Conservation (phyloP, 169 alveolate genomes). For the Amoebophrya sp. region DNA sequence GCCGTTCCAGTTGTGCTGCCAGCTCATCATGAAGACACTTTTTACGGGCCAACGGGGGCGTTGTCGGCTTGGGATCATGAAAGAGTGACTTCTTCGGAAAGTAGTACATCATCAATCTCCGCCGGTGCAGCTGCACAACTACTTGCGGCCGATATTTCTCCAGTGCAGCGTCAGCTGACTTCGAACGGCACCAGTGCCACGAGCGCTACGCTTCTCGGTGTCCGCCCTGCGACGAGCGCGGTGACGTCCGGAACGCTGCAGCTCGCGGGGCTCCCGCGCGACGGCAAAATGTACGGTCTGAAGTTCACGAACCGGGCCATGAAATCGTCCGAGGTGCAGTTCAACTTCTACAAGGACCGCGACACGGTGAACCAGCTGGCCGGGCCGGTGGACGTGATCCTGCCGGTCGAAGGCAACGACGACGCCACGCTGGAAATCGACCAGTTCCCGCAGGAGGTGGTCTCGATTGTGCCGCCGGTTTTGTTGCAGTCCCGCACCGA, state of each 20-base stretch:
- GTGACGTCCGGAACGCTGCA: neutral
- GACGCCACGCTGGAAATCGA: neutral
- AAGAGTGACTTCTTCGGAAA: too few species aligned
- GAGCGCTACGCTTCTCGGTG: too few species aligned
- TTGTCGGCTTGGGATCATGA: too few species aligned
- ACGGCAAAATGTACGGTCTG: neutral
- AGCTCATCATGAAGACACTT: too few species aligned
- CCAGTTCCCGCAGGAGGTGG: neutral
- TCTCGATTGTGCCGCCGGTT: neutral
- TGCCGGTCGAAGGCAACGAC: neutral
- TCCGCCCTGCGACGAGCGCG: neutral
- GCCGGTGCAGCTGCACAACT: too few species aligned
- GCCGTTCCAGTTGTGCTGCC: too few species aligned
- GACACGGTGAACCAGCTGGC: neutral
- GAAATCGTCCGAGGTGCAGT: neutral
- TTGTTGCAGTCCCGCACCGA: neutral
- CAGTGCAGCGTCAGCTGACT: too few species aligned
- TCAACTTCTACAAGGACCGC: neutral
- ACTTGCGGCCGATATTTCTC: too few species aligned
- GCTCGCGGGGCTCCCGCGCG: neutral
- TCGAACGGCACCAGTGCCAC: too few species aligned
- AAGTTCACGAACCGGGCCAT: neutral
- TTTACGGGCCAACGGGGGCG: too few species aligned
- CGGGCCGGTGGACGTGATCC: neutral
- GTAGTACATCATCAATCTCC: too few species aligned